Evolutionary conservation across 768 basidiomycete species (phyloP).

Genomic region (Psilocybe cyanescens): DNA sequence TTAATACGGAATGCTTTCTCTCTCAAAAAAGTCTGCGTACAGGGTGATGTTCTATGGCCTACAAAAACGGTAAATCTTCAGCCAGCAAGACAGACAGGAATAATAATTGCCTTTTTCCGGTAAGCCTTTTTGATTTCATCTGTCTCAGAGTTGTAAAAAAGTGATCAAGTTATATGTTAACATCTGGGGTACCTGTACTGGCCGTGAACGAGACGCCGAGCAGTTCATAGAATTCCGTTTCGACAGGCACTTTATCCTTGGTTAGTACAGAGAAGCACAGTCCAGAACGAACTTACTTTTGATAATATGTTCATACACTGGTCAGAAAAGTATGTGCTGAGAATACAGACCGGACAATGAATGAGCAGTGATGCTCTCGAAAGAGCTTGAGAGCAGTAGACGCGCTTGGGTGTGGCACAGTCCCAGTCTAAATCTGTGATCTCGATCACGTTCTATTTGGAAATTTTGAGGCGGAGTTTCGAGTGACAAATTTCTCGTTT

Average conservation of each 20-base stretch:
- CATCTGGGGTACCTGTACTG: conserved; percentile 59
- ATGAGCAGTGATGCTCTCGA: not conserved
- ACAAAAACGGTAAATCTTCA: conserved; percentile 16
- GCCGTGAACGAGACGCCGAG: conserved; percentile 75
- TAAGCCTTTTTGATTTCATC: conserved; percentile 95
- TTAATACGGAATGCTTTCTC: not conserved
- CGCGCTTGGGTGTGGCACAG: not conserved
- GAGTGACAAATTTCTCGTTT: not conserved
- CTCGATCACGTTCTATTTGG: conserved; percentile 7
- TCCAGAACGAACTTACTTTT: not conserved
- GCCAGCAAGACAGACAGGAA: conserved; percentile 1
- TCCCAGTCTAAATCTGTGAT: not conserved
- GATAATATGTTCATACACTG: not conserved
- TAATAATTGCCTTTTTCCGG: conserved; percentile 74
- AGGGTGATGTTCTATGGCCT: conserved; percentile 91
- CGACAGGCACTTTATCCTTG: conserved; percentile 58
- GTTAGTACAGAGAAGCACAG: not conserved
- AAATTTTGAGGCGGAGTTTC: conserved; percentile 41
- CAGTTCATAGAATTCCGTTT: conserved; percentile 86
- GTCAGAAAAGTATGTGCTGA: not conserved
- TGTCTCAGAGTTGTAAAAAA: conserved; percentile 30
- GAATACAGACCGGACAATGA: not conserved
- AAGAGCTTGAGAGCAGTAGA: not conserved
- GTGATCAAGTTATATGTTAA: not conserved
- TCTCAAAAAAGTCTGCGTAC: conserved; percentile 39